Evolutionary conservation across 345 rosid species (phyloP).

Genomic region (Mallotus nudiflorus): DNA sequence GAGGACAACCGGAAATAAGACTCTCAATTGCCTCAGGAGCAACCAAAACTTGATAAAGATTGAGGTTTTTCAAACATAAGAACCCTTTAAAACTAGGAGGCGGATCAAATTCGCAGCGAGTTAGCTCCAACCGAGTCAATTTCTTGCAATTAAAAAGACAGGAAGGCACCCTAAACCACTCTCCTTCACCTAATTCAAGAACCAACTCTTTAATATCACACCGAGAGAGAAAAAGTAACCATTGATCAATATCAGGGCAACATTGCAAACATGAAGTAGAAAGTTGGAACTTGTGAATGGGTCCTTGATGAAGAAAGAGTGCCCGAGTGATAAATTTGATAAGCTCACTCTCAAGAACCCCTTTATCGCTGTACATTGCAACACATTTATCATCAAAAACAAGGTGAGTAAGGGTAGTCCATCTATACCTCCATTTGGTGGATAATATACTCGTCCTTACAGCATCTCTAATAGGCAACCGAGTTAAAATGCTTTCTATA

Average conservation of each 20-base stretch:
- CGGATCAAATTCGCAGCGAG: conserved; percentile 78
- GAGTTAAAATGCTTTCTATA: conserved; percentile 64
- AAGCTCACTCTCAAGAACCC: conserved; percentile 41
- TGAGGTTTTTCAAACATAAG: conserved; percentile 59
- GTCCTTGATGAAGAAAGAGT: conserved; percentile 88
- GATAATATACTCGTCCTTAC: conserved; percentile 76
- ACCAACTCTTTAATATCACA: conserved; percentile 64
- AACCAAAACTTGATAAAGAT: conserved; percentile 73
- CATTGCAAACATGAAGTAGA: conserved; percentile 53
- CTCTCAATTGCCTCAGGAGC: conserved; percentile 74
- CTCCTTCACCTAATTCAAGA: conserved; percentile 81
- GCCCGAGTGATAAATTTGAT: conserved; percentile 60
- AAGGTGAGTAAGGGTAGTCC: conserved; percentile 74
- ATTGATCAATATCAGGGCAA: conserved; percentile 82
- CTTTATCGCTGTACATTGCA: conserved; percentile 29
- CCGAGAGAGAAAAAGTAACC: conserved; percentile 90
- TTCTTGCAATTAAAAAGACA: conserved; percentile 65
- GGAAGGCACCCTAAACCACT: conserved; percentile 77
- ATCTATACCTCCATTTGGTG: conserved; percentile 78
- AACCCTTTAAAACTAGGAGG: conserved; percentile 72
- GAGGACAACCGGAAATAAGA: conserved; percentile 72
- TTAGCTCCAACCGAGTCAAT: conserved; percentile 66
- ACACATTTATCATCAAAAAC: conserved; percentile 67
- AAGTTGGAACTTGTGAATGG: conserved; percentile 83
- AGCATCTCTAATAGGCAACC: conserved; percentile 69